Percentiles rank a stretch among this genome's conserved stretches.
Evolutionary conservation across 2,329 filamentous ascomycete species (phyloP).

Genomic region (Magnaporthiopsis rhizophila): DNA sequence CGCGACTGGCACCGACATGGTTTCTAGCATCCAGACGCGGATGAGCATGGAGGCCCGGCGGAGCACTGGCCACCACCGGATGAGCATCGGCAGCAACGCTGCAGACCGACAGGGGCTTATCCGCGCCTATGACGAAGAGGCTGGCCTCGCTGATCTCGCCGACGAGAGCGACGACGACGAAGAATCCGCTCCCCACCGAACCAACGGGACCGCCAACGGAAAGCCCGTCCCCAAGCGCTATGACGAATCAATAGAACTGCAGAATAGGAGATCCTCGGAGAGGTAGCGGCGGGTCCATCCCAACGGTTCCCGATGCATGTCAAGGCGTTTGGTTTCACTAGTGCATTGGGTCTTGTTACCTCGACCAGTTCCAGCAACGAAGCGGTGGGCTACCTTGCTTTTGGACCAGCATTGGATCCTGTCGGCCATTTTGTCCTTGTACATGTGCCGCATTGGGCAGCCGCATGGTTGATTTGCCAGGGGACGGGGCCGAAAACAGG

Average conservation of each 20-base stretch:
- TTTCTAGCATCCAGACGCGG: conserved; percentile 82
- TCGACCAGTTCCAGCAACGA: conserved; percentile 3
- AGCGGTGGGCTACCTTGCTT: not conserved
- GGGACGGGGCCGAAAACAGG: not conserved
- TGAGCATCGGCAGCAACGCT: conserved; percentile 53
- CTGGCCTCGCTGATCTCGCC: conserved; percentile 67
- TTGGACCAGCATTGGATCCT: not conserved
- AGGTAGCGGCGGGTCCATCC: conserved; percentile 13
- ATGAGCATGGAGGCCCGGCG: conserved; percentile 87
- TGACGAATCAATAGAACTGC: conserved; percentile 35
- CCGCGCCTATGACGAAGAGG: conserved; percentile 75
- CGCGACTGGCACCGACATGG: conserved; percentile 81
- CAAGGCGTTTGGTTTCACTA: not conserved
- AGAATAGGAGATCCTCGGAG: conserved; percentile 36
- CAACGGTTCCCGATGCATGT: not conserved
- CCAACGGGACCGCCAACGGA: conserved; percentile 17
- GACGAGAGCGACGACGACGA: conserved; percentile 65
- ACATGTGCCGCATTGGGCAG: not conserved
- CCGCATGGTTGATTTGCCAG: not conserved
- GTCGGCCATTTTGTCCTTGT: not conserved
- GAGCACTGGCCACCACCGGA: conserved; percentile 53
- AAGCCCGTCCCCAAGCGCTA: conserved; percentile 22
- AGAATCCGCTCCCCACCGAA: conserved; percentile 26
- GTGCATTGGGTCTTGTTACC: conserved; percentile 11
- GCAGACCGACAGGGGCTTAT: conserved; percentile 78